Base-by-base conservation (phyloP, 2,329 filamentous ascomycete species). In the Claviceps fusiformis region DNA sequence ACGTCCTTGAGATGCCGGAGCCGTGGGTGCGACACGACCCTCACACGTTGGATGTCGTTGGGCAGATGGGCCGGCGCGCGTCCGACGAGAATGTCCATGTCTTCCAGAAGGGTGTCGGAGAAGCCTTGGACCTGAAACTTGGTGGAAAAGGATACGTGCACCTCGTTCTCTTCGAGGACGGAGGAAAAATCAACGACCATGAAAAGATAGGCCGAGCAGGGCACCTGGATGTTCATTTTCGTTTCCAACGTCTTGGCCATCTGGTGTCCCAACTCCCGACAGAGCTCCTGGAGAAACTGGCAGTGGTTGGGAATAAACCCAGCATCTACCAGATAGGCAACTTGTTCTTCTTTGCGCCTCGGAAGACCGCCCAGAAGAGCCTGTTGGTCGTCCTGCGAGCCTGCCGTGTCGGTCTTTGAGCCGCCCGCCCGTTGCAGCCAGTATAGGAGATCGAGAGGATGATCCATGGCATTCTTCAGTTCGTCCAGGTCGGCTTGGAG, bases 1-100 rank as follows among this genome's bases (percentile, higher is more conserved):
- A 95, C 83, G 61, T 96, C 86, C 57, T 86, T 86, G 0, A 95
- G 68, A 2, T 80, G 78, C 3, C 83, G 79, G 0, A 92, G 70
- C 46, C 82, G 75, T 0, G 76, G 74, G n/a, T 72, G 75, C 57
- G 77, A 80, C 0, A 83, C 80, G 0, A 75, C 78, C 43, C 69
- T 75, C 8, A 85, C 83, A 55, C 78, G 85, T 62, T 91, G 87
- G 0, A 92, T 81, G 58, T 93, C 87, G 33, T 82, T 87, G 0
- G 75, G 73, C 27, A 84, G 80, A 62, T 89, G 80, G 0, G 86
- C 82, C 0, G 87, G 87, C 1, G 82, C 80, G 24, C 87, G 76
- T 0, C 82, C 81, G 0, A 91, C 82, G 0, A 92, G 71, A 0
- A 88, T 69, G 15, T 89, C 78, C 17, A 75, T 71, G 0, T 75